Conservation (phyloP, 164 flowering plant genomes). For the Chimonanthus praecox region DNA sequence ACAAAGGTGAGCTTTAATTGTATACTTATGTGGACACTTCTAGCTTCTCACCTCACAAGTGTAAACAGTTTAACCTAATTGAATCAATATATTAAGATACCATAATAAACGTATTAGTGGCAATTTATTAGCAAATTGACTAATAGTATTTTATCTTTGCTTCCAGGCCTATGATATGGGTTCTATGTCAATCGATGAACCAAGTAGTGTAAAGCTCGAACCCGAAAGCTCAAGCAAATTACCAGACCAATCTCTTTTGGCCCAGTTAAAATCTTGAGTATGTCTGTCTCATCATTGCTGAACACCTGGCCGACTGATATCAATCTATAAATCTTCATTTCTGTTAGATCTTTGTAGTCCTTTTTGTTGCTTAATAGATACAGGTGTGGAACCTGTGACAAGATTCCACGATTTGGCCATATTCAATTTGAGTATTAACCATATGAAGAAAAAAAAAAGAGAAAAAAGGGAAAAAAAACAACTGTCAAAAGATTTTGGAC, state of each 20-base stretch:
- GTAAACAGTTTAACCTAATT: no score
- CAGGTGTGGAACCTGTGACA: no score
- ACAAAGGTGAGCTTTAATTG: constrained; percentile 30
- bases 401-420: no score
- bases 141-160: neutral
- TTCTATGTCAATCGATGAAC: constrained; percentile 26
- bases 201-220: constrained; percentile 29
- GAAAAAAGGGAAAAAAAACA: no score
- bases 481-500: no score
- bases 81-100: neutral
- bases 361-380: no score
- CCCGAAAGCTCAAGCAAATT: constrained; percentile 9
- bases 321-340: no score
- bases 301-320: no score
- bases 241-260: neutral
- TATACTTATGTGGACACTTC: neutral
- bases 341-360: no score
- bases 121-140: neutral
- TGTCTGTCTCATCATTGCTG: neutral
- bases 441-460: no score
- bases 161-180: constrained; percentile 29
- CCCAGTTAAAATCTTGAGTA: constrained; percentile 8
- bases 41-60: neutral
- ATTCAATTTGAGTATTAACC: no score
- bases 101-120: neutral